Evolutionary conservation across 2,329 filamentous ascomycete genomes (phyloP), one percentile per base, ranked within the genome.

Genomic region (Aspergillus flavus): DNA sequence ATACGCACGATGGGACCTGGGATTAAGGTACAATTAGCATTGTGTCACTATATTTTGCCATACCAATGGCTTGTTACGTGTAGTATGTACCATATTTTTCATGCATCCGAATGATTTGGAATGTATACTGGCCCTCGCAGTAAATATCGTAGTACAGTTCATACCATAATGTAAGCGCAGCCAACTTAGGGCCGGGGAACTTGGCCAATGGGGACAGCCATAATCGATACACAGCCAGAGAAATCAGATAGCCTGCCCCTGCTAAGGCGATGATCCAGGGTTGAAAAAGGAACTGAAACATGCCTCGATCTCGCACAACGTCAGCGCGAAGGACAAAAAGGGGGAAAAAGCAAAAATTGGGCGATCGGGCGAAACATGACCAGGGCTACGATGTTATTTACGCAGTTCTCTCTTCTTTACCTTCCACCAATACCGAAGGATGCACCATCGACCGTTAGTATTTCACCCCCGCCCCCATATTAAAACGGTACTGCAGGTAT

Each of bases 121-220:
- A 69, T 43, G 62, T 69, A 39, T 67, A 66, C 46, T 65, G 58
- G 10, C 66, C 65, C 3, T 56, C 43, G 16, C 59, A 53, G 52
- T 67, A 39, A 30, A 68, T 56, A 50, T 72, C 66, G 57, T 67
- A 69, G 57, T 71, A 73, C 43, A 71, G 62, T 43, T 73, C 71
- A 53, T 70, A 69, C 53, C 53, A 61, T 16, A 32, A 52, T 6
- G 53, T 58, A 6, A 57, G 16, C 9, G 57, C 57, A 7, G 71
- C 69, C 23, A 72, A 65, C 26, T 69, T 71, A 1, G 75, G 75
- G 1, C 76, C 75, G 3, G 75, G 75, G 43, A 76, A 72, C 21
- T 69, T 69, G 21, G 69, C 69, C 45, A 77, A 58, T 1, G 72
- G 75, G 58, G 72, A 71, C 23, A 76, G 65, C 45, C 69, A 74